These are phyloP conservation scores for Stipa capillata DNA, from an alignment of 176 grass and related monocot genomes.

Conservation along the genomic window DNA sequence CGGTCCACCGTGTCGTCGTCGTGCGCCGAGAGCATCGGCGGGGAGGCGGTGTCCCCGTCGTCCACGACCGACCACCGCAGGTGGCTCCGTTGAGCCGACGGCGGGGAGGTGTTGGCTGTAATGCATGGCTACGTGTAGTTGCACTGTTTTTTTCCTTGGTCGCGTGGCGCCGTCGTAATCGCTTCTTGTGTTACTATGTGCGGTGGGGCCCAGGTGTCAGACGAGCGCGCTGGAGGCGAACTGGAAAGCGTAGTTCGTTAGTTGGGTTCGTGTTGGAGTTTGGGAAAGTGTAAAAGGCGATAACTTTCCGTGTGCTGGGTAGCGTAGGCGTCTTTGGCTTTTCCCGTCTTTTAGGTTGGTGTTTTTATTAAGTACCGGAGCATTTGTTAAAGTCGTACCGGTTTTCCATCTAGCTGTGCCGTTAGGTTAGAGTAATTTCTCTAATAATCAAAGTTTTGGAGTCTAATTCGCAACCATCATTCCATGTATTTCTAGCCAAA, in stretches of 20 bases:
- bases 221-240: neutral
- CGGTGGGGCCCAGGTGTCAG: neutral
- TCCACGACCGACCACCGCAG: conserved; percentile 78
- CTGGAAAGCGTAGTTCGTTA: conserved; percentile 17
- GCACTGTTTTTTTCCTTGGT: neutral
- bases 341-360: conserved; percentile 6
- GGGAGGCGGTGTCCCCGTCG: conserved; percentile 59
- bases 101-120: neutral
- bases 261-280: neutral
- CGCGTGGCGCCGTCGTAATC: neutral
- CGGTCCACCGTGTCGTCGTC: conserved; percentile 77
- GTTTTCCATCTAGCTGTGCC: no score
- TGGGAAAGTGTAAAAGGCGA: conserved; percentile 11
- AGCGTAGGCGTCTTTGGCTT: neutral
- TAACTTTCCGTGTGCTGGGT: neutral
- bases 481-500: no score
- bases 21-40: conserved; percentile 71
- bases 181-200: neutral
- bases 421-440: no score
- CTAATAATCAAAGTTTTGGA: no score
- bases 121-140: neutral
- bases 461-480: no score
- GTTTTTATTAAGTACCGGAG: neutral
- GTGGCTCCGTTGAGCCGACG: conserved; percentile 50
- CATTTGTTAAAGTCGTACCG: neutral